These are phyloP conservation scores for Vitis rupestris DNA, from an alignment of 164 flowering plant species.

Conservation along the genomic window DNA sequence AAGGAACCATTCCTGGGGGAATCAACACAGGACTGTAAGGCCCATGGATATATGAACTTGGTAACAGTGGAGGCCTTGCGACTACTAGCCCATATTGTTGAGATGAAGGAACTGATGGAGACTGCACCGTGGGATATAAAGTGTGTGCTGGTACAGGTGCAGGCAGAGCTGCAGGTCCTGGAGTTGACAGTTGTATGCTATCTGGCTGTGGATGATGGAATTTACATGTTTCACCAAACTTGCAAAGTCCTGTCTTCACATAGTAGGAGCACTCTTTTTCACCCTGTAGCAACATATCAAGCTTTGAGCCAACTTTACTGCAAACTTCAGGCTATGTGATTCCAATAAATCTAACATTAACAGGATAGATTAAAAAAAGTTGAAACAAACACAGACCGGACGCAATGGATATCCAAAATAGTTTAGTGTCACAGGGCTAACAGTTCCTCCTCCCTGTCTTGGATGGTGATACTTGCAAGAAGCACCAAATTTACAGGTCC, in stretches of 20 bases:
- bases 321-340: neutral
- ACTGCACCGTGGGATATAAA: slow-evolving; percentile 56
- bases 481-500: slow-evolving; percentile 87
- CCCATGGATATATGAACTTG: slow-evolving; percentile 73
- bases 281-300: slow-evolving; percentile 46
- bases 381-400: slow-evolving; percentile 52
- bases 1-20: slow-evolving; percentile 66
- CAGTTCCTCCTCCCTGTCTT: slow-evolving; percentile 56
- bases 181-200: slow-evolving; percentile 37
- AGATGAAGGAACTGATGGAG: slow-evolving; percentile 56
- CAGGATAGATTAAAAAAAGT: neutral
- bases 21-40: slow-evolving; percentile 69
- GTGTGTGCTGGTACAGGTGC: slow-evolving; percentile 31
- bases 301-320: neutral
- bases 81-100: slow-evolving; percentile 67
- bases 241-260: slow-evolving; percentile 87
- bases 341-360: neutral
- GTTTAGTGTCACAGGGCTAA: slow-evolving; percentile 55
- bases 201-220: slow-evolving; percentile 89
- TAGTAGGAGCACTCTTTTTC: slow-evolving; percentile 93
- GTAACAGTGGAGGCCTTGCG: slow-evolving; percentile 64
- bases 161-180: slow-evolving; percentile 34
- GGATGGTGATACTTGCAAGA: slow-evolving; percentile 98
- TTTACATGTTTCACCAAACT: slow-evolving; percentile 89
- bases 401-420: slow-evolving; percentile 83